Base-by-base conservation (phyloP, 345 rosid genomes). In the Geranium rotundifolium region DNA sequence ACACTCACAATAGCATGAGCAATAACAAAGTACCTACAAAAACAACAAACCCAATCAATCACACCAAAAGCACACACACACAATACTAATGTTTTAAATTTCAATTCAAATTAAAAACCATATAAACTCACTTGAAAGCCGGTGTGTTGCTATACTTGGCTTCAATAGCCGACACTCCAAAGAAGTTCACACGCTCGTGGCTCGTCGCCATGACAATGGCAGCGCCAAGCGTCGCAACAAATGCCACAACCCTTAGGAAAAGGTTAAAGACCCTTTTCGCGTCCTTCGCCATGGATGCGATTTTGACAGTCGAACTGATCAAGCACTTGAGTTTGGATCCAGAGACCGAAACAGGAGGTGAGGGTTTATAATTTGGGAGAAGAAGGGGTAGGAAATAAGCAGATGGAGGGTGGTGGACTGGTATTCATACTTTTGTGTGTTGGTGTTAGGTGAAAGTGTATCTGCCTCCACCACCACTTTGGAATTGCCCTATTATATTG, bases 21-120 rank as follows among this genome's bases (percentile, higher is more conserved):
- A 57, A 85, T 81, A 73, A 91, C 85, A 55, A 91, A 89, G 74
- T 85, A 91, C 89, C 95, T 91, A n/a, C n/a, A n/a, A n/a, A 63
- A 49, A 74, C 19, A 52, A 23, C 0, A 19, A 49, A 27, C 23
- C 55, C 6, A 56, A 20, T 20, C 27, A 9, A 29, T 63, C 31
- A 1, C 23, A 0, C 6, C 19, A 17, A 31, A 52, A 17, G 56
- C 1, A 27, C 57, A n/a, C 14, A 1, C 17, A 29, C 6, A 15
- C 1, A n/a, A n/a, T n/a, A n/a, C n/a, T n/a, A n/a, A n/a, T n/a
- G n/a, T n/a, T 3, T 17, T n/a, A n/a, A n/a, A n/a, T n/a, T n/a
- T n/a, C n/a, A n/a, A n/a, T n/a, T n/a, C n/a, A 19, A 19, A 34
- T 16, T 7, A 19, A 19, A 41, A 16, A 8, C 0, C 0, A 12